These are phyloP conservation scores for Piloderma croceum DNA, from an alignment of 768 basidiomycete genomes.

Conservation along the genomic window DNA sequence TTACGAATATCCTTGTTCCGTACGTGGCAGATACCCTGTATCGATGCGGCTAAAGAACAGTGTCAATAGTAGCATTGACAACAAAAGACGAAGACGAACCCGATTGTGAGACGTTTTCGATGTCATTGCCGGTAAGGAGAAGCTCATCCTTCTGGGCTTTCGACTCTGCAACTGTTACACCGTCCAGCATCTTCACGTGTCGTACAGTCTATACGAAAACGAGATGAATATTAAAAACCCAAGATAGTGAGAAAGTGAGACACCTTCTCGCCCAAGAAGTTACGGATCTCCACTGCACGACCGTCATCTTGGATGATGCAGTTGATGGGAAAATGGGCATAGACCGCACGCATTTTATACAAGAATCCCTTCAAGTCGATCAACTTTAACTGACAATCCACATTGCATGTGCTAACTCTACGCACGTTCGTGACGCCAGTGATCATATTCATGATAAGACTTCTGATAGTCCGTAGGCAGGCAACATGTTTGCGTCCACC, in stretches of 20 bases:
- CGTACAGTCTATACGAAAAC: slow-evolving; percentile 75
- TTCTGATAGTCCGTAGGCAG: slow-evolving; percentile 93
- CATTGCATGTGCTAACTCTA: slow-evolving; percentile 1
- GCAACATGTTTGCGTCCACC: slow-evolving; percentile 98
- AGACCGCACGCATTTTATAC: slow-evolving; percentile 99
- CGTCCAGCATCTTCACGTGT: slow-evolving; percentile 86
- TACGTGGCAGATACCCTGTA: slow-evolving; percentile 94
- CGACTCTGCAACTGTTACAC: slow-evolving; percentile 80
- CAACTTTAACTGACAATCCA: neutral
- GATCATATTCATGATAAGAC: slow-evolving; percentile 95
- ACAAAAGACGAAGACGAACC: slow-evolving; percentile 38
- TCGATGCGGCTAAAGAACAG: slow-evolving; percentile 68
- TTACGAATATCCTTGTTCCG: slow-evolving; percentile 99
- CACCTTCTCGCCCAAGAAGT: slow-evolving; percentile 94
- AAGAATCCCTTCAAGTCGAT: slow-evolving; percentile 75
- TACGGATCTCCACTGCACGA: slow-evolving; percentile 78
- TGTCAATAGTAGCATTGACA: slow-evolving; percentile 7
- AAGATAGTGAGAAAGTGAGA: slow-evolving; percentile 9
- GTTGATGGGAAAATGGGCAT: slow-evolving; percentile 99
- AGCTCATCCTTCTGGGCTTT: slow-evolving; percentile 93
- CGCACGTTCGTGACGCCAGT: slow-evolving; percentile 90
- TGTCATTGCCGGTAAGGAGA: slow-evolving; percentile 90
- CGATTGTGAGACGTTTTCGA: slow-evolving; percentile 96
- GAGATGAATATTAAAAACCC: neutral
- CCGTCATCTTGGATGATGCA: slow-evolving; percentile 84